These are phyloP conservation scores for Bruguiera sexangula DNA, from an alignment of 345 rosid species.

Conservation along the genomic window DNA sequence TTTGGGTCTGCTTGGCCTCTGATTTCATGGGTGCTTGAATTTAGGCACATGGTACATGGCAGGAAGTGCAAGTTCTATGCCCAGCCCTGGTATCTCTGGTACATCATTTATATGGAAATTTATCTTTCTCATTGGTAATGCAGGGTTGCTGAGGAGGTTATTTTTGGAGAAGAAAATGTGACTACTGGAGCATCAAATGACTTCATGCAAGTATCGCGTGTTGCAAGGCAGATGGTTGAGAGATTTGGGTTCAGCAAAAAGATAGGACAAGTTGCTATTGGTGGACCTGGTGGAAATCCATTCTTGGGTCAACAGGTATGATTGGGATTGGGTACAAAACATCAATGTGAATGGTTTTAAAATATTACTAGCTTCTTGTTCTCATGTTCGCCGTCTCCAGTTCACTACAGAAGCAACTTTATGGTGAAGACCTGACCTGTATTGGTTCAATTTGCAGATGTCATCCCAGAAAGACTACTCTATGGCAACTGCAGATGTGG, in stretches of 20 bases:
- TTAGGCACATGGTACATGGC: neutral
- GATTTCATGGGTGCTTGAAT: neutral
- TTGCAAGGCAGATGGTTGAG: constrained; percentile 99
- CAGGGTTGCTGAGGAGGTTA: constrained; percentile 97
- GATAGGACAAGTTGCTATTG: constrained; percentile 94
- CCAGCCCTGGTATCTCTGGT: neutral
- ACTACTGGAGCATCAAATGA: constrained; percentile 98
- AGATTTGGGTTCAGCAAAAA: constrained; percentile 96
- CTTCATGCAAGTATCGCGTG: constrained; percentile 98
- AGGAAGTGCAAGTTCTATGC: neutral
- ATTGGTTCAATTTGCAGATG: constrained; percentile 47
- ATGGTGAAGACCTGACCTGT: neutral
- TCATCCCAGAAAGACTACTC: constrained; percentile 95
- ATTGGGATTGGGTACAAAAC: no score
- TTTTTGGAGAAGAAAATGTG: constrained; percentile 84
- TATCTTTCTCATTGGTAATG: neutral
- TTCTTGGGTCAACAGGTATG: constrained; percentile 79
- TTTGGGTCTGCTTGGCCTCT: neutral
- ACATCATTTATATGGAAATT: neutral
- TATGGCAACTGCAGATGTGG: constrained; percentile 95
- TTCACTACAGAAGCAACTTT: neutral
- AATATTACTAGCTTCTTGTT: neutral
- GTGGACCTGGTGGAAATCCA: constrained; percentile 94
- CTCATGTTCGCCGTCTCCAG: neutral
- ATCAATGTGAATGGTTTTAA: no score